Base-by-base conservation (phyloP, 2,329 filamentous ascomycete species). In the Pseudopithomyces chartarum region DNA sequence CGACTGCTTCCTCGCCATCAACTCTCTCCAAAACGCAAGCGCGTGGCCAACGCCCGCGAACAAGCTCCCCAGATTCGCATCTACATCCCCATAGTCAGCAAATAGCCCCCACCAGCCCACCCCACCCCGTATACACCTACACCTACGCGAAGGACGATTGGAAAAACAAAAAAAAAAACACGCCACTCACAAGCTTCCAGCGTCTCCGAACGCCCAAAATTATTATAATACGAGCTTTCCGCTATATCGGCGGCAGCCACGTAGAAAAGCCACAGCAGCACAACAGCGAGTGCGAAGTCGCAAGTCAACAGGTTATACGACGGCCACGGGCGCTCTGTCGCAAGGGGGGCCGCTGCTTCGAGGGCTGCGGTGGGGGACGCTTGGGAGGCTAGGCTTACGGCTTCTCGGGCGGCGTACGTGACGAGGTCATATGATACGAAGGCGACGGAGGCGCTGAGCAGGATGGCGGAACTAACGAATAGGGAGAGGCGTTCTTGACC, bases 11-110 rank as follows among this genome's bases (percentile, higher is more conserved):
- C 59, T 42, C 23, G 61, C 61, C 13, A 63, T 52, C 12, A 63
- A n/a, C 45, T 60, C 58, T 33, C 61, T 63, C 58, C 58, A 63
- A 22, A 57, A 59, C 2, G 55, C 58, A 17, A 59, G 19, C 11
- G 38, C 61, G 34, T 63, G 61, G 38, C 45, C 10, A 1, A 61
- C 19, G 23, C 59, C 53, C 2, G 43, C 43, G 17, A 51, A 38
- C 10, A 61, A 19, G 39, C 57, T 61, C 5, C 48, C 44, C 17
- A 63, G 26, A 40, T 58, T 58, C 1, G 56, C 59, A 33, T 63
- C 26, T 46, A n/a, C 15, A 33, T 19, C 15, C 15, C 3, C 7
- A 13, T 13, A 44, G 20, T 26, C 17, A 33, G 23, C 12, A 19
- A 11, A 20, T 12, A 26, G 22, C 20, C 15, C 42, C 11, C 12